Evolutionary conservation across 768 basidiomycete genomes (phyloP), one percentile per base, ranked within the genome.

Genomic region (Filobasidium wieringae): DNA sequence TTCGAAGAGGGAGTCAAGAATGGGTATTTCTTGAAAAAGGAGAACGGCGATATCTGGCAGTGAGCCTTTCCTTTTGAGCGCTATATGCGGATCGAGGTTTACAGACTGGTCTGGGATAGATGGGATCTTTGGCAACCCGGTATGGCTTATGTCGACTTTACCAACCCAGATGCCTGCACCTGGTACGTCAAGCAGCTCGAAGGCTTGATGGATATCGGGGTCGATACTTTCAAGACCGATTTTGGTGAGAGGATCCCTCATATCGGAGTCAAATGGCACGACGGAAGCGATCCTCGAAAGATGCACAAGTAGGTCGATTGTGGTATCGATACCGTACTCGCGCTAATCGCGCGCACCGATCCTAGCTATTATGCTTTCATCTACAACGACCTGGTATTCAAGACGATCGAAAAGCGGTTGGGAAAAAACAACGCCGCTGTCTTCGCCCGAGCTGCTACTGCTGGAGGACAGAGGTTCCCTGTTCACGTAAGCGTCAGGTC

Each of bases 171-270:
- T 6, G 81, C 82, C 17, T 72, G 79, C 55, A 73, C 78, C 60
- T 84, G 82, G 82, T 84, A 81, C 64, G 69, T 65, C 15, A 75
- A 68, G 59, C 80, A 82, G 59, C 70, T 83, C n/a, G 57, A 55
- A 40, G 60, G 52, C 0, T 74, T 84, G 27, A 70, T 84, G 47
- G 80, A 81, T 57, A 74, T 81, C 7, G 80, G 68, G 15, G 66
- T 67, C 26, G 68, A 67, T 45, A 64, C 64, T 0, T 58, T 67
- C 57, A 69, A 59, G 67, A 87, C 84, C 7, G 84, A 87, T 66
- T 87, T 87, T 66, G 85, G 81, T 29, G 85, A 87, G 69, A 80
- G 84, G 11, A 85, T 86, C 51, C 85, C 85, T 1, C 84, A 86
- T 66, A 72, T 80, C 0, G 76, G 77, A 24, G 79, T 86, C 54